Base-by-base conservation (phyloP, 2,329 filamentous ascomycete genomes). In the Taxawa tesnikishii region DNA sequence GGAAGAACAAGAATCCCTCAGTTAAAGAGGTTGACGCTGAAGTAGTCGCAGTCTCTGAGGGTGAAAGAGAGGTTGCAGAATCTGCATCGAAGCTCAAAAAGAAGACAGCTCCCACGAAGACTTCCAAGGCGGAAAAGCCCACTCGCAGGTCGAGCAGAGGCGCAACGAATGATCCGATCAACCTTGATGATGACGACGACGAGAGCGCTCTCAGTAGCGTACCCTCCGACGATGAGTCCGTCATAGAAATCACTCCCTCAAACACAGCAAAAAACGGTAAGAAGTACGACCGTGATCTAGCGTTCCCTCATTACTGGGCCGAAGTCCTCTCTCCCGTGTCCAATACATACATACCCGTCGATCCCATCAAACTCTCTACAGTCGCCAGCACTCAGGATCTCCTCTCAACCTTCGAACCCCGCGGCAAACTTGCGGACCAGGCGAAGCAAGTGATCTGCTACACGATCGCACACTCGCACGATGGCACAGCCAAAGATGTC, bases 401-500 rank as follows among this genome's bases (percentile, higher is more conserved):
- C 5, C 58, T 85, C 8, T 70, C 80, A 35, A 71, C 71, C 2
- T 77, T 96, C 32, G 85, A 94, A 46, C 83, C 87, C 10, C 76
- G 84, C 10, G 87, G 88, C 5, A 70, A 67, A 21, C 83, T 81
- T 49, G 84, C 87, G 1, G 84, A 94, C 19, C 84, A 80, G 46
- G 75, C 80, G 0, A 88, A 83, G 44, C 88, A 96, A 53, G 74
- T 93, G 9, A 84, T 94, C 48, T 82, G 83, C 28, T 98, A 98
- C 48, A 71, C 93, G 3, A 65, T 96, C 13, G 87, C 80, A 0
- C 83, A 82, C 55, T 83, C 82, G 1, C 59, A 73, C 3, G 87
- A 96, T 49, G 83, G 83, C 2, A 87, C 84, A 0, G 87, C 84
- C 9, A 96, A 96, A 52, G 90, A 98, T 51, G 81, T 98, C 11